These are phyloP conservation scores for Mentha longifolia DNA, from an alignment of 257 asterid genomes.

Conservation along the genomic window DNA sequence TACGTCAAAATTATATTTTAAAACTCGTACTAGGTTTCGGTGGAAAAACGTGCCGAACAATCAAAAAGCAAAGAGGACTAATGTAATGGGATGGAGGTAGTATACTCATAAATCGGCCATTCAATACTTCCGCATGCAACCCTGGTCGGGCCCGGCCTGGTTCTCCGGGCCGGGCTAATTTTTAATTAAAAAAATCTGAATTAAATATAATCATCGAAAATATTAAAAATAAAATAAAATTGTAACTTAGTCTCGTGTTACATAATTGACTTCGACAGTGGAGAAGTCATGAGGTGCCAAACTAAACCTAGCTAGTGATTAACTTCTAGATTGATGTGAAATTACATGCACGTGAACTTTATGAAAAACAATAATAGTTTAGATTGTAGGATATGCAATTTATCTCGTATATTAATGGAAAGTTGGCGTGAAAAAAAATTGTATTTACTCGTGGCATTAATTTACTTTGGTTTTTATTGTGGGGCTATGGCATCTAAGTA, in stretches of 20 bases:
- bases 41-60: too few relatives aligned
- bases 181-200: too few relatives aligned
- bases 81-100: too few relatives aligned
- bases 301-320: slow-evolving; percentile 24
- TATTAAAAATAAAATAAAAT: too few relatives aligned
- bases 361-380: slow-evolving; percentile 15
- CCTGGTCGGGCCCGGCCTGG: not conserved
- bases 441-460: slow-evolving; percentile 15
- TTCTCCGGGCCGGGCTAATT: too few relatives aligned
- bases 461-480: slow-evolving; percentile 27
- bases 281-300: slow-evolving; percentile 9
- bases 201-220: too few relatives aligned
- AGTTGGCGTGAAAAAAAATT: slow-evolving; percentile 19
- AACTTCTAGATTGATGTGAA: slow-evolving; percentile 25
- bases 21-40: too few relatives aligned
- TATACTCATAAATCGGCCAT: slow-evolving; percentile 33
- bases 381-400: slow-evolving; percentile 15
- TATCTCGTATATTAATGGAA: slow-evolving; percentile 25
- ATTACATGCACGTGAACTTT: slow-evolving; percentile 20
- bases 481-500: slow-evolving; percentile 32
- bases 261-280: not conserved
- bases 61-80: too few relatives aligned
- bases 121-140: slow-evolving; percentile 34
- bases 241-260: too few relatives aligned
- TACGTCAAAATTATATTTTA: too few relatives aligned